Percentiles rank a stretch among this genome's conserved stretches.
phyloP scores from a whole-genome alignment of 169 alveolate species.

The Cyclospora cayetanensis region DNA sequence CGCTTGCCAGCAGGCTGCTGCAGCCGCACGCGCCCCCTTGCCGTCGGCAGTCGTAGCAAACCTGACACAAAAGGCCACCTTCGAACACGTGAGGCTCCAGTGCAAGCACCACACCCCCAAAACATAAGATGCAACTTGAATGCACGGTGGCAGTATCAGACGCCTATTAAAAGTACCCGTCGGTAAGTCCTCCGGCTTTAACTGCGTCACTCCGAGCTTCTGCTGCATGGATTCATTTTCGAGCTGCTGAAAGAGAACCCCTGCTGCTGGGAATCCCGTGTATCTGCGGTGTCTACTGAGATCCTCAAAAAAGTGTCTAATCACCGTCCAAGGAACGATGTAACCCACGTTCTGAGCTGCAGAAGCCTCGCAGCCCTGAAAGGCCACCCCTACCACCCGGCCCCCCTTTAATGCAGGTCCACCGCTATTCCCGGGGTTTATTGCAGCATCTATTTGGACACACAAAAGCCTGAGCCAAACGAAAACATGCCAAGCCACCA shows the following conservation, averaged over 20 bases:
- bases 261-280: slow-evolving; percentile 85
- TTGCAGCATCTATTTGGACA: slow-evolving; percentile 91
- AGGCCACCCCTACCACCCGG: slow-evolving; percentile 87
- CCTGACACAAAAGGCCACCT: no score
- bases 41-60: no score
- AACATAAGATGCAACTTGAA: no score
- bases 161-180: no score
- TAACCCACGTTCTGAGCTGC: slow-evolving; percentile 85
- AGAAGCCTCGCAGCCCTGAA: slow-evolving; percentile 83
- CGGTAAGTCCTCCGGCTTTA: slow-evolving; percentile 61
- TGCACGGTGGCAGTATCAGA: no score
- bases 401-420: slow-evolving; percentile 89
- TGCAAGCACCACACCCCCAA: no score
- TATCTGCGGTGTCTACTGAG: slow-evolving; percentile 71
- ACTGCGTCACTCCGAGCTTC: slow-evolving; percentile 74
- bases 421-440: slow-evolving; percentile 91
- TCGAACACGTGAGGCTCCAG: no score
- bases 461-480: slow-evolving; percentile 78
- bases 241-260: slow-evolving; percentile 82
- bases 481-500: not conserved
- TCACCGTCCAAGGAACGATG: slow-evolving; percentile 83
- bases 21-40: no score
- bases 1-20: no score
- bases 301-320: slow-evolving; percentile 81
- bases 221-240: slow-evolving; percentile 79